Percentiles rank a stretch among this genome's conserved stretches.
Evolutionary conservation across 371 early-diverging fungal genomes (phyloP).

Genomic region (Catenaria anguillulae): DNA sequence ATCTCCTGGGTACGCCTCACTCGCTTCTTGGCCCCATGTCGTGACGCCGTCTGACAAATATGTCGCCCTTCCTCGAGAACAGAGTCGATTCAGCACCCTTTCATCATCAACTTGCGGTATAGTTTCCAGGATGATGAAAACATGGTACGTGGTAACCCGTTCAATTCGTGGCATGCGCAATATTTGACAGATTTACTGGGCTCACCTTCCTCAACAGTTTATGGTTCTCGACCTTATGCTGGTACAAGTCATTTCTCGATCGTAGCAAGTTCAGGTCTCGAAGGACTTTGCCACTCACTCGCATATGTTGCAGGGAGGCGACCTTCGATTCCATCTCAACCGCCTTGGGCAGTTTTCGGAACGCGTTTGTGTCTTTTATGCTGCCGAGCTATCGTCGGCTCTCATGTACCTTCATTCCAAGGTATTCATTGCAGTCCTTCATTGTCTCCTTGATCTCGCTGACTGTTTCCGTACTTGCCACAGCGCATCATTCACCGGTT

Average conservation of each 20-base stretch:
- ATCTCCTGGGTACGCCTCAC: too few species aligned
- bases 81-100: constrained; percentile 51
- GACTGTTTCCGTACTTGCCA: not conserved
- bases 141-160: constrained; percentile 46
- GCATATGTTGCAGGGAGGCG: too few species aligned
- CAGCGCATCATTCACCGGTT: not conserved
- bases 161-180: constrained; percentile 5
- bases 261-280: constrained; percentile 36
- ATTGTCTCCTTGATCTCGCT: constrained; percentile 27
- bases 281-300: too few species aligned
- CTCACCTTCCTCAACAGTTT: too few species aligned
- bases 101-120: constrained; percentile 60
- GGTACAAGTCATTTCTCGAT: too few species aligned
- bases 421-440: constrained; percentile 66
- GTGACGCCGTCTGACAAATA: too few species aligned
- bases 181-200: too few species aligned
- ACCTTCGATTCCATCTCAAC: constrained; percentile 60
- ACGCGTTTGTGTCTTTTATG: constrained; percentile 54
- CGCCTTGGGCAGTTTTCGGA: constrained; percentile 48
- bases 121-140: constrained; percentile 70
- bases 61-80: too few species aligned
- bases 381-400: constrained; percentile 57
- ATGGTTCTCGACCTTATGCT: constrained; percentile 29
- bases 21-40: too few species aligned
- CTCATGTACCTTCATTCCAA: constrained; percentile 61